Percentiles rank a stretch among this genome's conserved stretches.
Evolutionary conservation across 768 basidiomycete species (phyloP).

Genomic region (Mycena amicta): DNA sequence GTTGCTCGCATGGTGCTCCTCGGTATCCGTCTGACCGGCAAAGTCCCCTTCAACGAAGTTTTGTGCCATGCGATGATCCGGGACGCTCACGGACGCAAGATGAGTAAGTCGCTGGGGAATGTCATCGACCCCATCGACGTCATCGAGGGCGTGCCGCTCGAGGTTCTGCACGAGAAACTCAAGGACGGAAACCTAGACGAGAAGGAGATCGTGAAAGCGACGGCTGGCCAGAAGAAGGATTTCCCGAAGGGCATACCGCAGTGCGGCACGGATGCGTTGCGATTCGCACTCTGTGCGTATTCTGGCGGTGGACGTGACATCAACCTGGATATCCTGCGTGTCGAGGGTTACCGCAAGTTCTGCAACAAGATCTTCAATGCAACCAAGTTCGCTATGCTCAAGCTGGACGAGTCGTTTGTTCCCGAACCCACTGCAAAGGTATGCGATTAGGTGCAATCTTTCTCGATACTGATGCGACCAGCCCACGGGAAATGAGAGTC

Average conservation of each 20-base stretch:
- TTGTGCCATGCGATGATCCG: slow-evolving; percentile 99
- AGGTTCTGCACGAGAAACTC: slow-evolving; percentile 82
- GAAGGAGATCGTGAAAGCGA: slow-evolving; percentile 89
- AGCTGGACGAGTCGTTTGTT: slow-evolving; percentile 82
- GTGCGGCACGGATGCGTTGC: slow-evolving; percentile 94
- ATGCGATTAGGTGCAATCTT: slow-evolving; percentile 24
- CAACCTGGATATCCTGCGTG: slow-evolving; percentile 92
- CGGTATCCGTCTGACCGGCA: slow-evolving; percentile 83
- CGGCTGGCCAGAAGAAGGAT: slow-evolving; percentile 96
- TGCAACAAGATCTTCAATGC: slow-evolving; percentile 99
- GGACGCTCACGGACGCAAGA: slow-evolving; percentile 97
- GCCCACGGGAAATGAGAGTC: slow-evolving; percentile 87
- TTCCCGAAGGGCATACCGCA: slow-evolving; percentile 99
- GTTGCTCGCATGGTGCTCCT: slow-evolving; percentile 98
- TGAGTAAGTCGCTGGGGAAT: slow-evolving; percentile 98
- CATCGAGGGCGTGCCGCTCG: slow-evolving; percentile 80
- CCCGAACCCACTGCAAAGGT: slow-evolving; percentile 75
- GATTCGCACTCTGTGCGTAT: slow-evolving; percentile 95
- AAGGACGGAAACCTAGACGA: slow-evolving; percentile 91
- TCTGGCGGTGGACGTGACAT: slow-evolving; percentile 94
- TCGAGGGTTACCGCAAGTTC: slow-evolving; percentile 99
- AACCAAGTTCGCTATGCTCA: slow-evolving; percentile 98
- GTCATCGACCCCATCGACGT: slow-evolving; percentile 97
- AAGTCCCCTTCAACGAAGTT: slow-evolving; percentile 94
- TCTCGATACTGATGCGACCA: slow-evolving; percentile 29